Evolutionary conservation across 2,329 filamentous ascomycete species (phyloP).

Genomic region (Pseudogymnoascus sp.): DNA sequence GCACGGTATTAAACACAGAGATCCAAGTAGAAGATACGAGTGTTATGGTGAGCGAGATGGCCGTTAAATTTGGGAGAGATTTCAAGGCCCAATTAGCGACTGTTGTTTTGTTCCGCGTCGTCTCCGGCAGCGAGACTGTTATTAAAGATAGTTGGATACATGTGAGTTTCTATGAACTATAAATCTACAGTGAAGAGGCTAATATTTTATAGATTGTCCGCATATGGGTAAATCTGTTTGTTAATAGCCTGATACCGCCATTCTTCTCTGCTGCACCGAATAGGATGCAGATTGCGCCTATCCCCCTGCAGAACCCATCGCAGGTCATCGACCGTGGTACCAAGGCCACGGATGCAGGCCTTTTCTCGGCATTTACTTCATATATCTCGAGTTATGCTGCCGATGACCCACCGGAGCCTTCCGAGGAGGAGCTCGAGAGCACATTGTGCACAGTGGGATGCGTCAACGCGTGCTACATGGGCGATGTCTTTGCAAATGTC

Average conservation of each 20-base stretch:
- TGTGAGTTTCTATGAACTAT: slow-evolving; percentile 41
- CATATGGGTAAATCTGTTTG: slow-evolving; percentile 91
- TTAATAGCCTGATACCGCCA: slow-evolving; percentile 84
- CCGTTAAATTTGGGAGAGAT: slow-evolving; percentile 89
- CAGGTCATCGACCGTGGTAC: slow-evolving; percentile 85
- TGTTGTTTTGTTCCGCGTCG: slow-evolving; percentile 87
- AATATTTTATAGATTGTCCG: slow-evolving; percentile 60
- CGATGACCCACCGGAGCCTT: slow-evolving; percentile 94
- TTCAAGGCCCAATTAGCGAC: slow-evolving; percentile 90
- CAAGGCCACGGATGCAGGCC: slow-evolving; percentile 68
- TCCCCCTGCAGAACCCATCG: slow-evolving; percentile 83
- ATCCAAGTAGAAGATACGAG: slow-evolving; percentile 85
- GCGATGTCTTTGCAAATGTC: slow-evolving; percentile 74
- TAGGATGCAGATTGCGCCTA: slow-evolving; percentile 64
- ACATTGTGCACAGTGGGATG: slow-evolving; percentile 92
- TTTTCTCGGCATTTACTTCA: slow-evolving; percentile 90
- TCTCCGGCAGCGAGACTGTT: slow-evolving; percentile 73
- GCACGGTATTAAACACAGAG: slow-evolving; percentile 86
- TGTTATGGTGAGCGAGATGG: slow-evolving; percentile 97
- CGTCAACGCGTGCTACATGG: slow-evolving; percentile 79
- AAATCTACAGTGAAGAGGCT: slow-evolving; percentile 23
- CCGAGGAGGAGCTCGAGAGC: slow-evolving; percentile 92
- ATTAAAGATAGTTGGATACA: slow-evolving; percentile 72
- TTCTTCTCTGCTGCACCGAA: slow-evolving; percentile 60
- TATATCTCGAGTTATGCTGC: slow-evolving; percentile 99